Conservation (phyloP, 2,329 filamentous ascomycete genomes). For the Aspergillus persii region DNA sequence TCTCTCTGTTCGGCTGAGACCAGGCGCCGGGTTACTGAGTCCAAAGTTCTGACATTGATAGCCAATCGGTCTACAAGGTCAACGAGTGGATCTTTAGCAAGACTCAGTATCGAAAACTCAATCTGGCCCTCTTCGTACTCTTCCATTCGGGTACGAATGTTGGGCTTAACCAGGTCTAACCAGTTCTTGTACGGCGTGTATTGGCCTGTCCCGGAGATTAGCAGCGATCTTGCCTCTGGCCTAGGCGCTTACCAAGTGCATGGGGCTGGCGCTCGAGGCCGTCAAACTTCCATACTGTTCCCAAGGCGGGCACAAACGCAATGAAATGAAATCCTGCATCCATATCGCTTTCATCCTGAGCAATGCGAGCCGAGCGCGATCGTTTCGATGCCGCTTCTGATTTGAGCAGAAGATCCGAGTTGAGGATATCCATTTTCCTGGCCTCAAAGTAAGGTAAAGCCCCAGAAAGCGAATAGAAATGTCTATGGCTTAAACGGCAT, state of each 20-base stretch:
- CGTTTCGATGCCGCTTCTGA: slow-evolving; percentile 43
- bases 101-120: slow-evolving; percentile 73
- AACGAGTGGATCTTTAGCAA: slow-evolving; percentile 65
- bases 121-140: slow-evolving; percentile 64
- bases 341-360: slow-evolving; percentile 47
- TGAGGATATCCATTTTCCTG: slow-evolving; percentile 72
- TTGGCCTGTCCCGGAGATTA: slow-evolving; percentile 26
- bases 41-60: slow-evolving; percentile 47
- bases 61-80: slow-evolving; percentile 45
- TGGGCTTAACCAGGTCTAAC: slow-evolving; percentile 62
- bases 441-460: not conserved
- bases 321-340: slow-evolving; percentile 83
- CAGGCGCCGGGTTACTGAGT: slow-evolving; percentile 35
- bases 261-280: slow-evolving; percentile 73
- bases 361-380: slow-evolving; percentile 33
- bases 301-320: slow-evolving; percentile 76
- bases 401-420: slow-evolving; percentile 64
- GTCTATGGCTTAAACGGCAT: not conserved
- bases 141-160: slow-evolving; percentile 66
- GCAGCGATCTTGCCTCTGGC: not conserved
- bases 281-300: slow-evolving; percentile 82
- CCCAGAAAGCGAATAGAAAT: not conserved
- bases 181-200: slow-evolving; percentile 56
- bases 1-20: slow-evolving; percentile 1
- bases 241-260: slow-evolving; percentile 51